Percentiles rank a stretch among this genome's conserved stretches.
Conservation (phyloP, 495 filamentous ascomycete species). For the Venustampulla echinocandica region DNA sequence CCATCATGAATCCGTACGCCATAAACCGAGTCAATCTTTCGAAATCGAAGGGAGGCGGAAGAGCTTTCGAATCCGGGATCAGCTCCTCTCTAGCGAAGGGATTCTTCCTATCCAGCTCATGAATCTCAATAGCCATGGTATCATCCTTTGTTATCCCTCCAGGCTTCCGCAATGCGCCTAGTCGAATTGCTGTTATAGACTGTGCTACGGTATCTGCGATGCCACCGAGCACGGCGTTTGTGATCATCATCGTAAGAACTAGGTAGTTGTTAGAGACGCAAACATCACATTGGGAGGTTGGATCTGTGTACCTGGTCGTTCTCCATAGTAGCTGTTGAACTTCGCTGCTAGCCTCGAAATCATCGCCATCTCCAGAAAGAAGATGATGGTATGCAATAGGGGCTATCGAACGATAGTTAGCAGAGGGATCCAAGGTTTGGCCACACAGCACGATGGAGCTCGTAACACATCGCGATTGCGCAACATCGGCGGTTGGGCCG, state of each 20-base stretch:
- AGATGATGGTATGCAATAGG: conserved; percentile 73
- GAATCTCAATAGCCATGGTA: conserved; percentile 78
- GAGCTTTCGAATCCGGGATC: conserved; percentile 50
- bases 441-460: conserved; percentile 12
- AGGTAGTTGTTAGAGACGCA: conserved; percentile 11
- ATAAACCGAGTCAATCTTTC: conserved; percentile 89
- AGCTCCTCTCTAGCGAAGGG: conserved; percentile 57
- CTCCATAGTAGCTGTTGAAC: conserved; percentile 88
- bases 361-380: conserved; percentile 80
- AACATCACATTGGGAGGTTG: neutral
- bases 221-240: conserved; percentile 87
- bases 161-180: conserved; percentile 53
- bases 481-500: too few species aligned
- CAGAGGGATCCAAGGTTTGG: conserved; percentile 13
- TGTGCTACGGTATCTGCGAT: conserved; percentile 95
- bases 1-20: conserved; percentile 92
- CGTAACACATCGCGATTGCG: too few species aligned
- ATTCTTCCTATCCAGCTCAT: conserved; percentile 79
- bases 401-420: conserved; percentile 47
- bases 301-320: conserved; percentile 59
- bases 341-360: conserved; percentile 72
- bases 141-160: conserved; percentile 51
- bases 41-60: conserved; percentile 87
- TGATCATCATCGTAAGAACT: conserved; percentile 98
- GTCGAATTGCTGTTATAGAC: conserved; percentile 73